These are phyloP conservation scores for Gyromitra esculenta DNA, from an alignment of 2,329 filamentous ascomycete species.

Conservation along the genomic window DNA sequence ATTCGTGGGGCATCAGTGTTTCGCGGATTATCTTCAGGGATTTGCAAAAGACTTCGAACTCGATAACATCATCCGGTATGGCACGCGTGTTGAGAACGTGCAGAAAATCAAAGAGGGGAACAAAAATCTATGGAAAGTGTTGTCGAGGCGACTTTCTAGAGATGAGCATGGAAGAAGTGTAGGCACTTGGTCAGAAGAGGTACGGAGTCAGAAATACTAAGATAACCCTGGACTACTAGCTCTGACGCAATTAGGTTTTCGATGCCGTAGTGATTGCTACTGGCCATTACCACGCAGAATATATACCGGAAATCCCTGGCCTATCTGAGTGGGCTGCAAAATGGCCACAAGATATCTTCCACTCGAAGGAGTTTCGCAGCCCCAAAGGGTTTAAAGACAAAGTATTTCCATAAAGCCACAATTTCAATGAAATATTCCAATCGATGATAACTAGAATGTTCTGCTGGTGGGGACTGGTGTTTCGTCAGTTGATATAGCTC, in stretches of 20 bases:
- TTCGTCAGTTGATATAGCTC: slow-evolving; percentile 16
- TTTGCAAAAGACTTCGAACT: slow-evolving; percentile 4
- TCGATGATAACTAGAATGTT: background rate
- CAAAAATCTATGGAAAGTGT: slow-evolving; percentile 5
- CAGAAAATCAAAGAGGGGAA: background rate
- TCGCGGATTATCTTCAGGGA: slow-evolving; percentile 10
- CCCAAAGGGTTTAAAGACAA: background rate
- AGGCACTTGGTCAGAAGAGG: slow-evolving; percentile 28
- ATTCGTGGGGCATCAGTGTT: background rate
- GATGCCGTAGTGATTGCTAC: slow-evolving; percentile 24
- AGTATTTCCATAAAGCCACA: background rate
- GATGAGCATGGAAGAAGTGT: background rate
- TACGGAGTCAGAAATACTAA: background rate
- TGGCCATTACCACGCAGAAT: slow-evolving; percentile 12
- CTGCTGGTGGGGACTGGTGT: background rate
- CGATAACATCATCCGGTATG: slow-evolving; percentile 10
- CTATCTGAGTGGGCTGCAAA: slow-evolving; percentile 15
- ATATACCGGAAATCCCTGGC: slow-evolving; percentile 18
- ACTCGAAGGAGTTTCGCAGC: slow-evolving; percentile 14
- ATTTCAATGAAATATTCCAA: background rate
- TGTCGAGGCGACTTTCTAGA: background rate
- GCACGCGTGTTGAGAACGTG: slow-evolving; percentile 6
- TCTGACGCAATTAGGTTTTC: slow-evolving; percentile 2
- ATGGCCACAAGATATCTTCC: slow-evolving; percentile 9
- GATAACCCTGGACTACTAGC: background rate